Percentiles rank a stretch among this genome's conserved stretches.
phyloP scores from a whole-genome alignment of 1,139 yeast genomes.

The Suhomyces panamericanus region DNA sequence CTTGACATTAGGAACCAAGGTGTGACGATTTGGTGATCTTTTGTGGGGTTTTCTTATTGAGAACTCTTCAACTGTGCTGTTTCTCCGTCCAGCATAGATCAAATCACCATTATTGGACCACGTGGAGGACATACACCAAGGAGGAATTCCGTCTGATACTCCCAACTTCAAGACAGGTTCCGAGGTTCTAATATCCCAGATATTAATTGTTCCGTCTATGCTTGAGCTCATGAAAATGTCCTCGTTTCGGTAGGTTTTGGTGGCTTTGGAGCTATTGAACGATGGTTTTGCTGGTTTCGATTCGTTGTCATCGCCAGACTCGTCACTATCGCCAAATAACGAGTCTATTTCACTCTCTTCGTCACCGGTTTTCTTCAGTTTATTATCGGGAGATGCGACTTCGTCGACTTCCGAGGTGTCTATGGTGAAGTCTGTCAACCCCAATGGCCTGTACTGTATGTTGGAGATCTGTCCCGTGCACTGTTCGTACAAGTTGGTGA shows the following conservation, averaged over 20 bases:
- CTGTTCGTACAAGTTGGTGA: constrained; percentile 47
- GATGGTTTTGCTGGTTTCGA: constrained; percentile 10
- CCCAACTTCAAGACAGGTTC: constrained; percentile 53
- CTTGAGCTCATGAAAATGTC: constrained; percentile 74
- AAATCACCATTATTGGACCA: constrained; percentile 87
- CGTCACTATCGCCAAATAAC: constrained; percentile 75
- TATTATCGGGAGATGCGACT: constrained; percentile 1
- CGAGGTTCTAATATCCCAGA: constrained; percentile 76
- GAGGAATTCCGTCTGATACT: constrained; percentile 71
- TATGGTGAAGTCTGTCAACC: constrained; percentile 44
- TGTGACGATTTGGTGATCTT: constrained; percentile 20
- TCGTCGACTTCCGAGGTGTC: constrained; percentile 10
- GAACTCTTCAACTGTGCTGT: constrained; percentile 83
- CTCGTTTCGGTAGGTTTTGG: constrained; percentile 44
- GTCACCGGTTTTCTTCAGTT: constrained; percentile 24
- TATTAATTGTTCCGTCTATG: constrained; percentile 76
- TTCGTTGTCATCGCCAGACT: constrained; percentile 39
- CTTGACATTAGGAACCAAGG: constrained; percentile 48
- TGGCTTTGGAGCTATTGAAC: constrained; percentile 9
- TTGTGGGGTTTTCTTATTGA: constrained; percentile 63
- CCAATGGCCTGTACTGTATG: constrained; percentile 75
- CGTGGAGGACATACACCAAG: constrained; percentile 93
- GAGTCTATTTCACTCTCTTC: constrained; percentile 71
- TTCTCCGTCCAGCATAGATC: constrained; percentile 84
- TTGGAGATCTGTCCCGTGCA: constrained; percentile 79